These are phyloP conservation scores for Litsea cubeba DNA, from an alignment of 164 flowering plant species.

Conservation along the genomic window DNA sequence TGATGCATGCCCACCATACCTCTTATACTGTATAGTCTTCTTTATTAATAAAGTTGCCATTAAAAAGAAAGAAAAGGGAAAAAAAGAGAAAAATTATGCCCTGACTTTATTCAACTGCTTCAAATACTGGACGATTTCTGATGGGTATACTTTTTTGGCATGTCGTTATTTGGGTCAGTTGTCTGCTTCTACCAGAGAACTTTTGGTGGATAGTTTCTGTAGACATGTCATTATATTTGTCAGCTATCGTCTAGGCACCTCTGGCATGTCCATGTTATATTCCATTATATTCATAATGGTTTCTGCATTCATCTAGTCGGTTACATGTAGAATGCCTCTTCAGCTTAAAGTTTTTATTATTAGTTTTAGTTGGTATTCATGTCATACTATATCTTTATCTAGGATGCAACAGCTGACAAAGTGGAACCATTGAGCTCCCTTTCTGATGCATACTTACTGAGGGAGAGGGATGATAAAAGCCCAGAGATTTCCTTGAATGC, in stretches of 20 bases:
- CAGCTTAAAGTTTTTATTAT: background rate
- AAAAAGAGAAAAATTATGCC: background rate
- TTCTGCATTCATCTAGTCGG: background rate
- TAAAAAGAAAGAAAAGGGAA: too few relatives aligned
- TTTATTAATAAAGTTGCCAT: too few relatives aligned
- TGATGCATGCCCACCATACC: too few relatives aligned
- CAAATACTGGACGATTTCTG: background rate
- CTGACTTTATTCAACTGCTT: background rate
- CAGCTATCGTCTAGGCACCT: background rate
- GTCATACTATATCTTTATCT: conserved; percentile 10
- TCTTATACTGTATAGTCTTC: too few relatives aligned
- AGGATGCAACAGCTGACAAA: conserved; percentile 35
- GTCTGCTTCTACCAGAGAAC: background rate
- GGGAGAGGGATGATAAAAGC: conserved; percentile 29
- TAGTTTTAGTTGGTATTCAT: background rate
- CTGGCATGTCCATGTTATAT: background rate
- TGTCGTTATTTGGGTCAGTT: background rate
- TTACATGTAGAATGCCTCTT: background rate
- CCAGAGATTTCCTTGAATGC: conserved; percentile 16
- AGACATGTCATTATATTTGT: background rate
- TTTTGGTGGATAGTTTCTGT: background rate
- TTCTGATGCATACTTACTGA: conserved; percentile 51
- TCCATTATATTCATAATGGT: background rate
- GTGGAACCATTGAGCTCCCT: conserved; percentile 42
- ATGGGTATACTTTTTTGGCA: background rate